Percentiles rank a stretch among this genome's conserved stretches.
Evolutionary conservation across 306 rosid species (phyloP).

Genomic region (Cercis canadensis): DNA sequence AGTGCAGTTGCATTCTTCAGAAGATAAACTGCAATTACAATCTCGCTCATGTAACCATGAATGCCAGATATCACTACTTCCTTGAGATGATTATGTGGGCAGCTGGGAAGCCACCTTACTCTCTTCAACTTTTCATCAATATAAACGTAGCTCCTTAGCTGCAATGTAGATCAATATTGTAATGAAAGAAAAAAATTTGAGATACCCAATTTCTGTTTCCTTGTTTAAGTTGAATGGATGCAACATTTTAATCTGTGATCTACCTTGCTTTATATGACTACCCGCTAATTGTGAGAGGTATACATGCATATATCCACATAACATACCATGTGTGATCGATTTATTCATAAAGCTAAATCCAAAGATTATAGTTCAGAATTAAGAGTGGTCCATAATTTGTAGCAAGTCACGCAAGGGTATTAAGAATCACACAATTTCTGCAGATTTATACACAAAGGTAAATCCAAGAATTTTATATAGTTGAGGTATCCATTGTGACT

Average conservation of each 20-base stretch:
- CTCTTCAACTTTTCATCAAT: constrained; percentile 16
- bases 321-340: too few relatives aligned
- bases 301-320: neutral
- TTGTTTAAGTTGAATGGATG: neutral
- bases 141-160: constrained; percentile 30
- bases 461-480: neutral
- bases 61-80: constrained; percentile 40
- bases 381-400: neutral
- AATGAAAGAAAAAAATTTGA: neutral
- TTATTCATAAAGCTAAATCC: too few relatives aligned
- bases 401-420: neutral
- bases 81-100: constrained; percentile 31
- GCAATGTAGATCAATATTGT: neutral
- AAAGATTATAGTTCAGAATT: too few relatives aligned
- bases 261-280: neutral
- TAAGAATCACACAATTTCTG: too few relatives aligned
- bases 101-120: neutral
- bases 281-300: neutral
- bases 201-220: neutral
- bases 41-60: constrained; percentile 36
- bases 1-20: constrained; percentile 39
- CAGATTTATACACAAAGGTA: neutral
- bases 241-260: neutral
- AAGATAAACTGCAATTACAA: constrained; percentile 42
- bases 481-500: too few relatives aligned